Conservation (phyloP, 495 filamentous ascomycete genomes). For the Aspergillus kassunensis region DNA sequence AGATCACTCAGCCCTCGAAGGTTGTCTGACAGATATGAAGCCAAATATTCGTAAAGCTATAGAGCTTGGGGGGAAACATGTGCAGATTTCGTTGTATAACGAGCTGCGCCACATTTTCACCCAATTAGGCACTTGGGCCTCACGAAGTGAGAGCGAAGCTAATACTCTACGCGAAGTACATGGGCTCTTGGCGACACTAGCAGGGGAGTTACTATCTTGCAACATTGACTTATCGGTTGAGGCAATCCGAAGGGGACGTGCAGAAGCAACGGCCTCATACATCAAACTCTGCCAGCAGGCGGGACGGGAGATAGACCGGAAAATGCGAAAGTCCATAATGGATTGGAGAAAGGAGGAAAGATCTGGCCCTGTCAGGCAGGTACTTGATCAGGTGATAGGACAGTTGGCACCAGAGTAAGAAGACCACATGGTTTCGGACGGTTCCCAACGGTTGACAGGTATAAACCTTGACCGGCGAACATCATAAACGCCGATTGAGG, state of each 20-base stretch:
- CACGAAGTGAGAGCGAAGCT: conserved; percentile 6
- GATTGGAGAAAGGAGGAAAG: conserved; percentile 36
- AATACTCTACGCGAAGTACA: conserved; percentile 25
- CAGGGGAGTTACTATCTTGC: conserved; percentile 24
- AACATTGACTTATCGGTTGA: conserved; percentile 41
- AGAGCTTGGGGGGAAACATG: conserved; percentile 34
- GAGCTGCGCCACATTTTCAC: conserved; percentile 39
- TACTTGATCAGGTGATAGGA: conserved; percentile 36
- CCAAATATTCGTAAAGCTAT: conserved; percentile 30
- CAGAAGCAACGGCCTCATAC: conserved; percentile 35
- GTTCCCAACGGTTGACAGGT: conserved; percentile 1
- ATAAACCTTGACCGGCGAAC: conserved; percentile 3
- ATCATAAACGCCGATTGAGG: conserved; percentile 4
- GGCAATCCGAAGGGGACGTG: conserved; percentile 37
- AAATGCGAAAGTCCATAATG: conserved; percentile 17
- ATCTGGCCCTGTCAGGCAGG: conserved; percentile 33
- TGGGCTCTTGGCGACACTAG: conserved; percentile 27
- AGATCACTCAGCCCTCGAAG: conserved; percentile 25
- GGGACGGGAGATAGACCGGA: conserved; percentile 24
- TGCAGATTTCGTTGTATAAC: conserved; percentile 42
- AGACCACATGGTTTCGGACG: conserved; percentile 5
- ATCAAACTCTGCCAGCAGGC: conserved; percentile 30
- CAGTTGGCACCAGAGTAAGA: conserved; percentile 15
- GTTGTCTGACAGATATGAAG: conserved; percentile 30
- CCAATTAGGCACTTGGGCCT: conserved; percentile 30